Evolutionary conservation across 1,284 basidiomycete genomes (phyloP), one percentile per base, ranked within the genome.

Genomic region (Mycena sp.): DNA sequence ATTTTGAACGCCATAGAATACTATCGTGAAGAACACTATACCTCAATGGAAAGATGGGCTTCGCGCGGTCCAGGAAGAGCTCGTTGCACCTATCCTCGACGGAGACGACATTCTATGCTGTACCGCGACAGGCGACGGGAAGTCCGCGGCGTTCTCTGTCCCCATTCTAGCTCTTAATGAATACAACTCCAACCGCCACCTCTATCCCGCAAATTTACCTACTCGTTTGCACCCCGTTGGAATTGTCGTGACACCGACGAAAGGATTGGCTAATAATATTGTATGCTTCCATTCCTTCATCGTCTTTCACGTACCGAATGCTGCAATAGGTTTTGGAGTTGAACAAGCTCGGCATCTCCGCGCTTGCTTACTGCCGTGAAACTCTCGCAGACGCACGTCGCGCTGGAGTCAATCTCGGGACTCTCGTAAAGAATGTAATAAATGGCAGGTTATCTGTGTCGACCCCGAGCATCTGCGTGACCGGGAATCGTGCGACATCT

Each of bases 221-320:
- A 43, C 11, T 10, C 30, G 30, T 30, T 4, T 26, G 2, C 11
- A 21, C 7, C 49, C 58, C 5, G 6, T 60, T 6, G 49, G 19
- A 11, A 54, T 60, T 52, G 50, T 60, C 2, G 35, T 60, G 21
- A 52, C 49, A 26, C 58, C 58, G 17, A 60, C 49, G 30, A 60
- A 60, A 32, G 58, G 58, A n/a, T 29, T 60, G 26, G 38, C 50
- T 4, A 41, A 14, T 12, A 53, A 25, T 21, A 3, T 60, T 6
- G 58, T 60, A 38, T 19, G 48, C 23, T 3, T n/a, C 28, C 25
- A 17, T 52, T 26, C 26, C 2, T 11, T 51, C 11, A n/a, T 16
- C 4, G 25, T 32, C 48, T 38, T 49, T 29, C 10, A 21, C 11
- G 9, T 35, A 14, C 32, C 9, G 32, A 35, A 7, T 35, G 32